These are phyloP conservation scores for Tetrapyrgos nigripes DNA, from an alignment of 1,284 basidiomycete genomes.

Conservation along the genomic window DNA sequence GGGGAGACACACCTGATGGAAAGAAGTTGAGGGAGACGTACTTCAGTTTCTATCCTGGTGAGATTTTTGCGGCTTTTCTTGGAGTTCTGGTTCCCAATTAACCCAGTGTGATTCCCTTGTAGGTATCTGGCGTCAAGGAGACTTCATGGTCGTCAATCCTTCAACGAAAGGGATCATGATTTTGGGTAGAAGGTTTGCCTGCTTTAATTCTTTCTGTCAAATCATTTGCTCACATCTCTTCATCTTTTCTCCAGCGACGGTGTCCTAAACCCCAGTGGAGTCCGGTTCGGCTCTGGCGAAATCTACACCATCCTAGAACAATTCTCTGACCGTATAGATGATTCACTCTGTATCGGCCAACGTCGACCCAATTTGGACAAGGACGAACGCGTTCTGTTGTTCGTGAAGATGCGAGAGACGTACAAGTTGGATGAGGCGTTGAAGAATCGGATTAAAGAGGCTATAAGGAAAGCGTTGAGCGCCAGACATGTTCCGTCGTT, in stretches of 20 bases:
- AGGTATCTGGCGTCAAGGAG: slow-evolving; percentile 75
- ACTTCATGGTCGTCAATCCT: slow-evolving; percentile 72
- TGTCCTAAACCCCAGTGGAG: slow-evolving; percentile 84
- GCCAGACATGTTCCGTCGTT: slow-evolving; percentile 76
- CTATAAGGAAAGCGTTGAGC: slow-evolving; percentile 73
- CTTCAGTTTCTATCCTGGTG: slow-evolving; percentile 71
- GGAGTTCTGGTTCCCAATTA: background rate
- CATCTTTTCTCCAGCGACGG: slow-evolving; percentile 55
- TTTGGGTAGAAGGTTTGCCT: slow-evolving; percentile 61
- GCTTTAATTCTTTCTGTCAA: background rate
- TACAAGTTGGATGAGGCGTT: slow-evolving; percentile 55
- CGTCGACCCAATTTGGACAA: slow-evolving; percentile 67
- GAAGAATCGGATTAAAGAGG: slow-evolving; percentile 56
- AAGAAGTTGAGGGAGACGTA: slow-evolving; percentile 81
- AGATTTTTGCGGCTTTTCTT: slow-evolving; percentile 11
- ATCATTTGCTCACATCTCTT: background rate
- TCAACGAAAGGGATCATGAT: slow-evolving; percentile 66
- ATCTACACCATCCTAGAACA: slow-evolving; percentile 84
- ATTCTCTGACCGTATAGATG: slow-evolving; percentile 64
- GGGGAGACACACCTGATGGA: slow-evolving; percentile 67
- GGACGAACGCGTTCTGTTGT: slow-evolving; percentile 87
- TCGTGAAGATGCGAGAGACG: slow-evolving; percentile 76
- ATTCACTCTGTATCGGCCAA: slow-evolving; percentile 85
- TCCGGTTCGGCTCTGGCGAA: slow-evolving; percentile 89
- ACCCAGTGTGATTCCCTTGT: background rate